These are phyloP conservation scores for Alternaria conjuncta DNA, from an alignment of 2,329 filamentous ascomycete genomes.

Conservation along the genomic window DNA sequence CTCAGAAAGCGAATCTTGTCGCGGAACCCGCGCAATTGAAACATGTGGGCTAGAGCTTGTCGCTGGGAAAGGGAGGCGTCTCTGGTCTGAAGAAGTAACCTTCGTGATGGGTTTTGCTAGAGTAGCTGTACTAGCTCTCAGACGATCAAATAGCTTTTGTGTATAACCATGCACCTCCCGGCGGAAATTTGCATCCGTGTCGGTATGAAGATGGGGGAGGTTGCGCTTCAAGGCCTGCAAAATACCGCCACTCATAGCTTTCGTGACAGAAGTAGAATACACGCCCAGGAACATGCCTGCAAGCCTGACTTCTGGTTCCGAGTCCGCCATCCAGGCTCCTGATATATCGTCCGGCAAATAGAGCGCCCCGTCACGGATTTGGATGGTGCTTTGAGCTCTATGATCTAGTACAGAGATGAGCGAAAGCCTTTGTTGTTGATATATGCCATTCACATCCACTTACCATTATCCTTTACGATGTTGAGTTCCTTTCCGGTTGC, in stretches of 20 bases:
- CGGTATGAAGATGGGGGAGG: slow-evolving; percentile 76
- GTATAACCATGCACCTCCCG: slow-evolving; percentile 79
- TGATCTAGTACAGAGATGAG: slow-evolving; percentile 27
- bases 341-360: slow-evolving; percentile 59
- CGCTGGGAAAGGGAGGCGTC: slow-evolving; percentile 27
- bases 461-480: slow-evolving; percentile 51
- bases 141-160: slow-evolving; percentile 76
- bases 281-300: slow-evolving; percentile 83
- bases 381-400: slow-evolving; percentile 27
- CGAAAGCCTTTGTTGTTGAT: neutral
- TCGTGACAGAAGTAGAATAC: slow-evolving; percentile 75
- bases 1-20: slow-evolving; percentile 49
- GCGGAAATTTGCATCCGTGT: slow-evolving; percentile 84
- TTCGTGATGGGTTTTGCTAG: slow-evolving; percentile 31
- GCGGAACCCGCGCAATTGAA: neutral
- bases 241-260: slow-evolving; percentile 69
- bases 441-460: slow-evolving; percentile 3
- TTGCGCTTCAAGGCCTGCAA: slow-evolving; percentile 69
- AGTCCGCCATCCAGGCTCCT: slow-evolving; percentile 46
- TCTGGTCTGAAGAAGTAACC: neutral
- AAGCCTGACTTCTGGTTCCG: slow-evolving; percentile 65
- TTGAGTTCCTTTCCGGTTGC: slow-evolving; percentile 56
- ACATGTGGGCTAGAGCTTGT: neutral
- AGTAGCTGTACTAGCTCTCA: slow-evolving; percentile 53
- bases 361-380: slow-evolving; percentile 49